Evolutionary conservation across 495 filamentous ascomycete species (phyloP), one percentile per base, ranked within the genome.

Genomic region (Trypethelium eluteriae): DNA sequence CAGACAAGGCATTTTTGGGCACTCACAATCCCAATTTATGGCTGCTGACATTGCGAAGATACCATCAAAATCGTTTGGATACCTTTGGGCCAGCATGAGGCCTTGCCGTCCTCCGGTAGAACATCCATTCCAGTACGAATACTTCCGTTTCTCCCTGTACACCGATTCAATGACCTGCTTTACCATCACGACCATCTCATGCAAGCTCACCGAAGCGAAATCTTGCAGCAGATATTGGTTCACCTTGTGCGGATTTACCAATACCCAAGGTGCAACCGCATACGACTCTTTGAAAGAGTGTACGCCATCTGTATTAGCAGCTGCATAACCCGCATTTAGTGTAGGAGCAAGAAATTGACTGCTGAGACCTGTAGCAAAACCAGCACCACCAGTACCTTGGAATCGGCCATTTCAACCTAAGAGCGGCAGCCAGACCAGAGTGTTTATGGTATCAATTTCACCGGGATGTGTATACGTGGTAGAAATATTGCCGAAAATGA

Each of bases 61-160:
- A 76, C 70, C 64, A 79, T 80, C 78, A 66, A 74, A 82, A 2
- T 72, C 73, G 0, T 64, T 63, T 2, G 79, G 79, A 68, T 79
- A 79, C n/a, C 73, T 71, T 66, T 81, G 79, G 2, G 80, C 79
- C 7, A 79, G 50, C 67, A 74, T 70, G n/a, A 79, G 18, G 9
- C 79, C 80, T 62, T 80, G 77, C 0, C 79, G 73, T 11, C 80
- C 79, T 18, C 78, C 79, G 75, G 76, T 12, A 12, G 78, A 80
- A 64, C 79, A 82, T 5, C 80, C 79, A 66, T 70, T 80, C 66
- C 70, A 82, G 68, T 81, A 82, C 11, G 78, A 79, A 66, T 73
- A 80, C 7, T 64, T 57, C 0, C 78, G 74, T 0, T 50, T 39
- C 35, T 65, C 59, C 2, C 78, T 75, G 66, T 82, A 82, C 68